Base-by-base conservation (phyloP, 768 basidiomycete genomes). In the Saitozyma sp. region DNA sequence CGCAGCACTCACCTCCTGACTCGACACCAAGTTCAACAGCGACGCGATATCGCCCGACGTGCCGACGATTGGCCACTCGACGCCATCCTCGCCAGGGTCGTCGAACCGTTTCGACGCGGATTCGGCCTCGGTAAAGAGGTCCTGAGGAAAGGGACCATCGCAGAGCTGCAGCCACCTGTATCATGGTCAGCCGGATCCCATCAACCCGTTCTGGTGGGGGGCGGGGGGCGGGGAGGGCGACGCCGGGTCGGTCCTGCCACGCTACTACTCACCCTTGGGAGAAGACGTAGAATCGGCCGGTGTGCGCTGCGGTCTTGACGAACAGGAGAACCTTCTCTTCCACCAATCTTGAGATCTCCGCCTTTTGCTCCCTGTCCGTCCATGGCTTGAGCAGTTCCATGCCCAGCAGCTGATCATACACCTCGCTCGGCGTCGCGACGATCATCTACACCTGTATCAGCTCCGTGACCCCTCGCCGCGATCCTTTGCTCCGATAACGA, bases 1-100 rank as follows among this genome's bases (percentile, higher is more conserved):
- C 8, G 29, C 9, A 6, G 10, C 6, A 59, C 81, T 67, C 68
- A 87, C 90, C 81, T 88, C 87, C 63, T 87, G 84, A 61, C 90
- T 87, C 0, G 92, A 93, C n/a, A 88, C 86, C n/a, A 92, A 82
- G 63, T 90, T 85, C 40, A 92, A 80, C 62, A 95, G 78, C 0
- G 87, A 85, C 13, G 89, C 88, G 54, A 86, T 82, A 66, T 93
- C 90, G 8, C 93, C 91, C 8, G 54, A 38, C 3, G 85, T 85
- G 4, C 90, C 86, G 39, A 88, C 81, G 51, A 91, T 75, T 0
- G 90, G 86, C 92, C 93, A 96, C 58, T 88, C 86, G 51, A 86
- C 84, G 84, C 86, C 89, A 1, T 80, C 59, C 45, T 57, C 48
- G 17, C 51, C 82, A 7, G 83, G 81, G 10, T 83, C 83, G 48